A percentile compares a stretch with the other conserved stretches of the same genome.
Conservation (phyloP, 2,329 filamentous ascomycete species). For the Aspergillus sp. region DNA sequence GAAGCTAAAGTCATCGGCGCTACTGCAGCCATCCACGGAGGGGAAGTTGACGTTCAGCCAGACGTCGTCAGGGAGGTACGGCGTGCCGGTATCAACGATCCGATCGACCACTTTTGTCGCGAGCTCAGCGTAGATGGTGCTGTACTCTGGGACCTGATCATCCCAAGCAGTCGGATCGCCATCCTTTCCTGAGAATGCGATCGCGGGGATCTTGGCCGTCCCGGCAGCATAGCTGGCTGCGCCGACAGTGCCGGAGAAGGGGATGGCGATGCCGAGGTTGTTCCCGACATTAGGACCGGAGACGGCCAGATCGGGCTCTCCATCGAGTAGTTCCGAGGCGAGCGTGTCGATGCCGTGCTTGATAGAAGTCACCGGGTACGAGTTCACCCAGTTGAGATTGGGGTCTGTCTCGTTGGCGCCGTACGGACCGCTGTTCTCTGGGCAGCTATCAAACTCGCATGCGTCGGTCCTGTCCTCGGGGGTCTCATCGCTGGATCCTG, state of each 20-base stretch:
- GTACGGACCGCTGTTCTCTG: constrained; percentile 54
- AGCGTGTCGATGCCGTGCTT: constrained; percentile 62
- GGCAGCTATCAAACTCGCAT: constrained; percentile 65
- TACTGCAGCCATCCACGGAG: constrained; percentile 52
- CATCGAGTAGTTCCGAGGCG: constrained; percentile 55
- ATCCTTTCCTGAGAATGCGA: constrained; percentile 64
- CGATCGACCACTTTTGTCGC: constrained; percentile 58
- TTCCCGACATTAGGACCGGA: constrained; percentile 61
- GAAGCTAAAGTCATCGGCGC: constrained; percentile 59
- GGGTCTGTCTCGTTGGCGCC: constrained; percentile 59
- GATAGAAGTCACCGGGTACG: constrained; percentile 65
- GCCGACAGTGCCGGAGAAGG: constrained; percentile 68
- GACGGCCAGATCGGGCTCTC: constrained; percentile 62
- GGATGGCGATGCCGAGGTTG: constrained; percentile 58
- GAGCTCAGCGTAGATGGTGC: constrained; percentile 63
- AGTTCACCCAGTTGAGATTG: constrained; percentile 71
- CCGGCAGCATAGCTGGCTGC: constrained; percentile 59
- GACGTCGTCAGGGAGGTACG: constrained; percentile 61
- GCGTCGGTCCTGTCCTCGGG: constrained; percentile 50
- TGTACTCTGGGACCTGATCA: constrained; percentile 47
- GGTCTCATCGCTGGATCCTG: constrained; percentile 54
- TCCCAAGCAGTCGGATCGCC: constrained; percentile 56
- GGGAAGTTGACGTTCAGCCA: constrained; percentile 73
- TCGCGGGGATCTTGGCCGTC: constrained; percentile 59
- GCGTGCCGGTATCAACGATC: constrained; percentile 57